Evolutionary conservation across 2,329 filamentous ascomycete species (phyloP).

Genomic region (Penicillium hesseltinei): DNA sequence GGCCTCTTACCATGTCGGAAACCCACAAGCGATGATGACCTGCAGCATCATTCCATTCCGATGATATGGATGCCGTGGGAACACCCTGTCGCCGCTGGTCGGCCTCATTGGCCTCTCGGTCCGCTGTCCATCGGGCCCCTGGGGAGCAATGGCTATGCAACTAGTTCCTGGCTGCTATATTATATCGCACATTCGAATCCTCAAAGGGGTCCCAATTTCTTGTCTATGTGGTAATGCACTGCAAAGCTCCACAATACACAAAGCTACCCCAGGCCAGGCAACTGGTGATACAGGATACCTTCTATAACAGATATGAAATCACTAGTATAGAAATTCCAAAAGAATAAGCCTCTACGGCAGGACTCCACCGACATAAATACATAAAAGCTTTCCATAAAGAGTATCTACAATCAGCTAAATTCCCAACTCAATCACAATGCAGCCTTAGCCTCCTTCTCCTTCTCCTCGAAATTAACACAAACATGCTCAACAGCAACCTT

Average conservation of each 20-base stretch:
- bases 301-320: background rate
- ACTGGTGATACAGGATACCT: background rate
- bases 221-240: background rate
- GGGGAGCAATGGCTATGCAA: background rate
- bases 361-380: background rate
- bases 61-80: background rate
- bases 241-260: no score
- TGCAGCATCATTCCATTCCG: background rate
- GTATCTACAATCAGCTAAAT: background rate
- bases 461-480: constrained; percentile 37
- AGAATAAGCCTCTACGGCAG: background rate
- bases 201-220: background rate
- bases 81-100: constrained; percentile 15
- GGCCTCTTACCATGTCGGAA: constrained; percentile 14
- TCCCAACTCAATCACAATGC: constrained; percentile 10
- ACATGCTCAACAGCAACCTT: constrained; percentile 58
- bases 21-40: constrained; percentile 17
- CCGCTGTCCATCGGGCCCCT: background rate
- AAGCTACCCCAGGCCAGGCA: background rate
- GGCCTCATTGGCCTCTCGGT: background rate
- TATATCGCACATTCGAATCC: background rate
- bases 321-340: background rate
- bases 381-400: background rate
- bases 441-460: constrained; percentile 29
- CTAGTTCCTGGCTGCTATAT: background rate